A percentile compares a stretch with the other conserved stretches of the same genome.
phyloP scores from a whole-genome alignment of 805 yeast species.

The Teunomyces barrocoloradensis region DNA sequence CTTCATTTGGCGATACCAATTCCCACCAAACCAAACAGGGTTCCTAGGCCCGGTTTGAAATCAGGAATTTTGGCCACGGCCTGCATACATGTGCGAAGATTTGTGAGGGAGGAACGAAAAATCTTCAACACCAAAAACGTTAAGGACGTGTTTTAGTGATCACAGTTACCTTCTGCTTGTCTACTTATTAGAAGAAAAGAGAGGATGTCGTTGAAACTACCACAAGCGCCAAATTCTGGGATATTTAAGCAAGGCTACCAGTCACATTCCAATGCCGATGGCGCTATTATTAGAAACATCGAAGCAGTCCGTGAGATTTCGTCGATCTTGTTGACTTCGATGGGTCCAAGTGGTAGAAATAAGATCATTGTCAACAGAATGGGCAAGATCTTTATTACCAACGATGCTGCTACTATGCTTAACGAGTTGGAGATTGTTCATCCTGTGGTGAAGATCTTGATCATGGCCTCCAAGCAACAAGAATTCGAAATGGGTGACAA shows the following conservation, averaged over 20 bases:
- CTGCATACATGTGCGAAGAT: not conserved
- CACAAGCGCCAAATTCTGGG: constrained; percentile 90
- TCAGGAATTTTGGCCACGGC: not conserved
- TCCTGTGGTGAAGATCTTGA: constrained; percentile 93
- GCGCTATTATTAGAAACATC: constrained; percentile 89
- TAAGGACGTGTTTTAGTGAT: constrained; percentile 2
- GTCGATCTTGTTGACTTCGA: constrained; percentile 85
- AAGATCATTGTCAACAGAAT: constrained; percentile 89
- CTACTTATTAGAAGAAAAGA: not conserved
- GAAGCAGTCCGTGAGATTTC: constrained; percentile 93
- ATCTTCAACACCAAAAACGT: constrained; percentile 1
- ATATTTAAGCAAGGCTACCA: constrained; percentile 95
- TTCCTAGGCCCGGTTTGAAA: too few species aligned
- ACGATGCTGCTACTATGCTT: constrained; percentile 97
- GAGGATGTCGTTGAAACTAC: constrained; percentile 82
- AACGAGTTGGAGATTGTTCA: constrained; percentile 91
- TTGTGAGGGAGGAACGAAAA: constrained; percentile 2
- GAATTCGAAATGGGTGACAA: constrained; percentile 97
- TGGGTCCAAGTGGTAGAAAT: constrained; percentile 97
- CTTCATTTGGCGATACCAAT: too few species aligned
- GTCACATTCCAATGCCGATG: constrained; percentile 83
- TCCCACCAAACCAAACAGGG: too few species aligned
- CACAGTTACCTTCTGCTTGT: not conserved
- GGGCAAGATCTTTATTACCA: constrained; percentile 84
- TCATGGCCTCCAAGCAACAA: constrained; percentile 97